phyloP scores from a whole-genome alignment of 805 yeast species.

The Kazachstania kunashirensis region DNA sequence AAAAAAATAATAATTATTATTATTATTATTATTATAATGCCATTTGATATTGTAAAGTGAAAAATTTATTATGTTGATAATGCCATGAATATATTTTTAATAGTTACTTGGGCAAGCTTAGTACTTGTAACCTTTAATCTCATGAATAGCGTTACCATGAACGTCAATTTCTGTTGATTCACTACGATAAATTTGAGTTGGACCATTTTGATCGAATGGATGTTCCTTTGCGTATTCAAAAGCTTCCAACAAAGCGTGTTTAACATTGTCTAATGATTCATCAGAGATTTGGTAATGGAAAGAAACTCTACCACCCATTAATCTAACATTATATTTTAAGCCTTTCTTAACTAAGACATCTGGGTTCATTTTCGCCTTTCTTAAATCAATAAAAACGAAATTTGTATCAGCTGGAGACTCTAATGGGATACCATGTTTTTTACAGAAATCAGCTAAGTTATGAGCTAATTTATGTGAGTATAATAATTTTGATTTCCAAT shows the following conservation, averaged over 20 bases:
- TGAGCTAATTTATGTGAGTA: slow-evolving; percentile 43
- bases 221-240: slow-evolving; percentile 41
- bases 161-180: slow-evolving; percentile 29
- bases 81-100: slow-evolving; percentile 14
- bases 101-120: slow-evolving; percentile 4
- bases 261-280: slow-evolving; percentile 47
- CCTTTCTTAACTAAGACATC: slow-evolving; percentile 44
- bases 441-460: slow-evolving; percentile 44
- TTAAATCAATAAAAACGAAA: slow-evolving; percentile 66
- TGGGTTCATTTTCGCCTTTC: slow-evolving; percentile 45
- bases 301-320: slow-evolving; percentile 68
- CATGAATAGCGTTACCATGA: slow-evolving; percentile 24
- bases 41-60: slow-evolving; percentile 2
- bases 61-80: slow-evolving; percentile 11
- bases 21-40: neutral
- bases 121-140: slow-evolving; percentile 28
- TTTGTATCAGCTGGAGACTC: slow-evolving; percentile 77
- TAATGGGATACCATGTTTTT: slow-evolving; percentile 42
- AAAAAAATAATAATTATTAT: neutral
- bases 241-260: slow-evolving; percentile 49
- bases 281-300: slow-evolving; percentile 62
- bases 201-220: slow-evolving; percentile 44
- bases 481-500: slow-evolving; percentile 50
- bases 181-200: slow-evolving; percentile 38
- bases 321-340: slow-evolving; percentile 48